Evolutionary conservation across 495 filamentous ascomycete genomes (phyloP).

Genomic region (Penicillium maclennaniae): DNA sequence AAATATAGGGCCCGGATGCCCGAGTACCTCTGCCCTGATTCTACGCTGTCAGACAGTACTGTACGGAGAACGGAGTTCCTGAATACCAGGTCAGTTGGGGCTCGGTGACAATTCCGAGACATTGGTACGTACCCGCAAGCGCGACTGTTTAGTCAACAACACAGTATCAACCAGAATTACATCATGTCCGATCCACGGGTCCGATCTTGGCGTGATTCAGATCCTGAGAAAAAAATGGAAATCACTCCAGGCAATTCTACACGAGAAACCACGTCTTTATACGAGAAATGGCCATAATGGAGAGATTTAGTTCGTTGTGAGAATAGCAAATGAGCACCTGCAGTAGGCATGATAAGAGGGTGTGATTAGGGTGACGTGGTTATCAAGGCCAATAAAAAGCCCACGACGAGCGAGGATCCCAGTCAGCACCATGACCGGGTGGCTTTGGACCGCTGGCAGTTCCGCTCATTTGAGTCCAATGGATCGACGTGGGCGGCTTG

Average conservation of each 20-base stretch:
- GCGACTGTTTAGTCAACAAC: not conserved
- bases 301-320: not conserved
- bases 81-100: not conserved
- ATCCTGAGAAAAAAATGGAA: not conserved
- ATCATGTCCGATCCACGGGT: not conserved
- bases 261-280: not conserved
- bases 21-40: not conserved
- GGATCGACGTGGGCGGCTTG: not conserved
- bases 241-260: not conserved
- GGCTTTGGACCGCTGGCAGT: not conserved
- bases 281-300: not conserved
- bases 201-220: not conserved
- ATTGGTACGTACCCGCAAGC: not conserved
- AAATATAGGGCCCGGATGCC: not conserved
- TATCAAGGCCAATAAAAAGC: not conserved
- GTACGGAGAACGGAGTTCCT: too few relatives aligned
- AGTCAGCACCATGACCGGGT: not conserved
- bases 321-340: not conserved
- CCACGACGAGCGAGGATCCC: too few relatives aligned
- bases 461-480: not conserved
- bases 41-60: not conserved
- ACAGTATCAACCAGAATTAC: not conserved
- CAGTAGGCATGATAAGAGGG: not conserved
- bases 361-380: not conserved
- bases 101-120: not conserved